Conservation (phyloP, 2,329 filamentous ascomycete species). For the Talaromyces sp. region DNA sequence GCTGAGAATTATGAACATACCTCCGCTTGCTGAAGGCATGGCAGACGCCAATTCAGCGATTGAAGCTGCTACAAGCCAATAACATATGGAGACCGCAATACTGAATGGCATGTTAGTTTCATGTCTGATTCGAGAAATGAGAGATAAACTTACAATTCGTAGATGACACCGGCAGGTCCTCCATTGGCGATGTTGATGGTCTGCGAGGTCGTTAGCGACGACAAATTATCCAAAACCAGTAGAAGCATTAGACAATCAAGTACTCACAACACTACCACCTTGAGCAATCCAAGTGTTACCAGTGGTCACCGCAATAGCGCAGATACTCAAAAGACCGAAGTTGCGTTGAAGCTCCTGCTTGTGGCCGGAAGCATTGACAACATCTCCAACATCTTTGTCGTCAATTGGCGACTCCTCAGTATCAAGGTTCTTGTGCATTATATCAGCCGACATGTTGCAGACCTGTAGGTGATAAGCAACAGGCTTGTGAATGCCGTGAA, state of each 20-base stretch:
- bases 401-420: constrained; percentile 26
- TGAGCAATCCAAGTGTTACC: constrained; percentile 64
- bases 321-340: constrained; percentile 58
- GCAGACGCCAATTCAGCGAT: constrained; percentile 60
- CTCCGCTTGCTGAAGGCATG: constrained; percentile 58
- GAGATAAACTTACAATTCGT: constrained; percentile 50
- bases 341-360: constrained; percentile 61
- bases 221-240: neutral
- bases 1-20: constrained; percentile 23
- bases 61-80: constrained; percentile 57
- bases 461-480: neutral
- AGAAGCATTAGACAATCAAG: neutral
- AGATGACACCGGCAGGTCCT: constrained; percentile 59
- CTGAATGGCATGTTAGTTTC: constrained; percentile 26
- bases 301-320: constrained; percentile 58
- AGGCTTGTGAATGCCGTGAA: neutral
- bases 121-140: too few relatives aligned
- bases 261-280: constrained; percentile 58
- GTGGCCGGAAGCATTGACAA: constrained; percentile 63
- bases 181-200: constrained; percentile 58
- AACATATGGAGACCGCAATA: constrained; percentile 49
- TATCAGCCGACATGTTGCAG: constrained; percentile 21
- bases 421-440: constrained; percentile 24
- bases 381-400: constrained; percentile 32
- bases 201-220: constrained; percentile 24